phyloP scores from a whole-genome alignment of 2,329 filamentous ascomycete genomes.

The Akanthomyces lecanii region DNA sequence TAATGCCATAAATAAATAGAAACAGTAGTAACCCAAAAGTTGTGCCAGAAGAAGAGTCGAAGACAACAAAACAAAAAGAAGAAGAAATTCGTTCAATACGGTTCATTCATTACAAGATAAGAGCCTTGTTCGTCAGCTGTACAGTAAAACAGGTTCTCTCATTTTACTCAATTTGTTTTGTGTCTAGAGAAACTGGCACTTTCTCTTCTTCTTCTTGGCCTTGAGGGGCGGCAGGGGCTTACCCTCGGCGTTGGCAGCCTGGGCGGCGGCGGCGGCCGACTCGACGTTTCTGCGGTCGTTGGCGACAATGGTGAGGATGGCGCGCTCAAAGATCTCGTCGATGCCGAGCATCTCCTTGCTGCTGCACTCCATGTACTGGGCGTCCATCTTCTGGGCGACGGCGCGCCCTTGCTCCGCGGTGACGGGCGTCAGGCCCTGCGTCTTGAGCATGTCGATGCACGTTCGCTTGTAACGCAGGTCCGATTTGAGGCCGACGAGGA shows the following conservation, averaged over 20 bases:
- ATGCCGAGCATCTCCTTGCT: conserved; percentile 96
- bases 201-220: conserved; percentile 77
- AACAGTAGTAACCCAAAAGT: conserved; percentile 3
- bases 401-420: conserved; percentile 83
- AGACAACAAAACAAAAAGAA: conserved; percentile 22
- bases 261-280: conserved; percentile 38
- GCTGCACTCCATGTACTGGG: conserved; percentile 96
- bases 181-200: conserved; percentile 70
- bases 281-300: conserved; percentile 67
- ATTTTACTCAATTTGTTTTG: conserved; percentile 13
- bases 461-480: conserved; percentile 93
- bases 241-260: conserved; percentile 35
- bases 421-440: conserved; percentile 91
- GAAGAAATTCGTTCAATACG: conserved; percentile 34
- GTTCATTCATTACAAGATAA: conserved; percentile 35
- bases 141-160: neutral
- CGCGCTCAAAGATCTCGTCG: conserved; percentile 91
- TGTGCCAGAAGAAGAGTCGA: neutral
- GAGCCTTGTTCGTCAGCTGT: conserved; percentile 3
- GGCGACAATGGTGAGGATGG: conserved; percentile 83
- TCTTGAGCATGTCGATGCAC: conserved; percentile 98
- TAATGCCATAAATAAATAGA: conserved; percentile 14
- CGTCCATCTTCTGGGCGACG: conserved; percentile 90
- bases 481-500: conserved; percentile 94
- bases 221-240: conserved; percentile 33